phyloP scores from a whole-genome alignment of 2,329 filamentous ascomycete species.

The Penicillium sp. region DNA sequence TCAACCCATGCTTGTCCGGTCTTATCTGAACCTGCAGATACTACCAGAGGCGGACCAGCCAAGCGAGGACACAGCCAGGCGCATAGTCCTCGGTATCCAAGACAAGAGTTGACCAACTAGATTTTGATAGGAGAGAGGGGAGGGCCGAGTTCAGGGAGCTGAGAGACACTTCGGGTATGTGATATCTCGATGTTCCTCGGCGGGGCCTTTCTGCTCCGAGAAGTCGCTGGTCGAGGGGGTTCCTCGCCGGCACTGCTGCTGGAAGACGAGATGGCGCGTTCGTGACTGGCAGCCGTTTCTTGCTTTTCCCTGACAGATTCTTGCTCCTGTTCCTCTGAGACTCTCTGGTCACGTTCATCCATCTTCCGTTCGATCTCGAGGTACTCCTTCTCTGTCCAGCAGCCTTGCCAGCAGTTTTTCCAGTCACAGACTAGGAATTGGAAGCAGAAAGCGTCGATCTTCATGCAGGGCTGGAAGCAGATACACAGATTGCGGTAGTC shows the following conservation, averaged over 20 bases:
- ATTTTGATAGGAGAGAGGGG: constrained; percentile 52
- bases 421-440: constrained; percentile 93
- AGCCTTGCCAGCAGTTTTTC: constrained; percentile 96
- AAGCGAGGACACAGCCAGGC: constrained; percentile 2
- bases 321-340: constrained; percentile 24
- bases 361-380: constrained; percentile 59
- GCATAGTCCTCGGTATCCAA: not conserved
- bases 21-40: constrained; percentile 5
- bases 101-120: constrained; percentile 16
- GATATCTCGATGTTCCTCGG: constrained; percentile 37
- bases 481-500: constrained; percentile 94
- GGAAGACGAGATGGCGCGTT: constrained; percentile 65
- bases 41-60: constrained; percentile 21
- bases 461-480: constrained; percentile 96
- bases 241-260: constrained; percentile 56
- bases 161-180: constrained; percentile 42
- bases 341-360: constrained; percentile 34
- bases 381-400: constrained; percentile 82
- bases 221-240: constrained; percentile 32
- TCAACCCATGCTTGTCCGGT: not conserved
- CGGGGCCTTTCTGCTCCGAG: constrained; percentile 32
- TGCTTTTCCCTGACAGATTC: constrained; percentile 20
- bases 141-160: constrained; percentile 51
- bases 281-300: constrained; percentile 43
- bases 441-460: constrained; percentile 93